Evolutionary conservation across 2,329 filamentous ascomycete species (phyloP).

Genomic region (Cyanodermella asteris): DNA sequence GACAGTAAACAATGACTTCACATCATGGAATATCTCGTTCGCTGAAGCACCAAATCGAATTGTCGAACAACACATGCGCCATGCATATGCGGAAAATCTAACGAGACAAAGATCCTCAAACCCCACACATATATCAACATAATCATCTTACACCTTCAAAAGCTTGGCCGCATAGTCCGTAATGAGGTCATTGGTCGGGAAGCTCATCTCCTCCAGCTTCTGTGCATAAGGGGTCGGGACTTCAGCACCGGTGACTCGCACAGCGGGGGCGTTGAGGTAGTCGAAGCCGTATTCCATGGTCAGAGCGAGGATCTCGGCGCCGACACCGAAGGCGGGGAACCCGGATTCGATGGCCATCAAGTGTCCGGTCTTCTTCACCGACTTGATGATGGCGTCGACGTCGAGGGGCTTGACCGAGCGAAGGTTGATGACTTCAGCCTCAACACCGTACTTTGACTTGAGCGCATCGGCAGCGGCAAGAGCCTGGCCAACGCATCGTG

Average conservation of each 20-base stretch:
- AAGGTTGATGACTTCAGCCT: constrained; percentile 93
- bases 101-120: no score
- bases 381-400: constrained; percentile 84
- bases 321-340: constrained; percentile 86
- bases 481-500: constrained; percentile 84
- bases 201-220: constrained; percentile 83
- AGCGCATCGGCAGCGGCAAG: constrained; percentile 72
- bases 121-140: no score
- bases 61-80: no score
- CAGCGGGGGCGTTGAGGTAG: constrained; percentile 83
- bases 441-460: constrained; percentile 90
- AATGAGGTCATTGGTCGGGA: constrained; percentile 79
- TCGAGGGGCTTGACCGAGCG: constrained; percentile 94
- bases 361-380: constrained; percentile 93
- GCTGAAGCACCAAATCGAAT: no score
- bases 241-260: constrained; percentile 87
- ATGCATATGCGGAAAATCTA: no score
- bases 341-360: constrained; percentile 85
- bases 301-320: constrained; percentile 77
- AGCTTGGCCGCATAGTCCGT: constrained; percentile 77
- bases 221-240: constrained; percentile 90
- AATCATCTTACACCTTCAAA: constrained; percentile 48
- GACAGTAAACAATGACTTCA: no score
- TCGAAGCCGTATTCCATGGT: constrained; percentile 97
- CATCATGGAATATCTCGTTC: no score